Percentiles rank a stretch among this genome's conserved stretches.
These are phyloP conservation scores for Elsinoe ampelina DNA, from an alignment of 2,329 filamentous ascomycete genomes.

Conservation along the genomic window DNA sequence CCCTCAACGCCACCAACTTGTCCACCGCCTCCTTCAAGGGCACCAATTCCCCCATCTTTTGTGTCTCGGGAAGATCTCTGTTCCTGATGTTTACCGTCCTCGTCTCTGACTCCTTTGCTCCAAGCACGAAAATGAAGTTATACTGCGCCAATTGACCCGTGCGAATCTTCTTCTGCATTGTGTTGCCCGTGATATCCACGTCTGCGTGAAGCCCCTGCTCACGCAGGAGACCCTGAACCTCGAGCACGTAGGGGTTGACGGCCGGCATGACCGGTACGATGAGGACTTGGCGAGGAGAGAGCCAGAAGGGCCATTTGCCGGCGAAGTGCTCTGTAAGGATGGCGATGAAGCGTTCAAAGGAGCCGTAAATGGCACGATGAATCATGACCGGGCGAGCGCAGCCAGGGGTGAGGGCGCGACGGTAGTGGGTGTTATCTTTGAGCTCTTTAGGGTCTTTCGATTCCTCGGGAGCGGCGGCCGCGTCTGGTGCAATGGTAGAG, in stretches of 20 bases:
- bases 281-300: conserved; percentile 72
- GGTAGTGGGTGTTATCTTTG: conserved; percentile 24
- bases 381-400: conserved; percentile 79
- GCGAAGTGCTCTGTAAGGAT: conserved; percentile 78
- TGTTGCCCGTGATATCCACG: conserved; percentile 64
- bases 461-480: conserved; percentile 18
- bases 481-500: conserved; percentile 31
- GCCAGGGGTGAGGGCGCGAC: conserved; percentile 52
- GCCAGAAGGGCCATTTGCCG: conserved; percentile 84
- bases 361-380: conserved; percentile 69
- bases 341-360: conserved; percentile 60
- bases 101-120: conserved; percentile 51
- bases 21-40: conserved; percentile 50
- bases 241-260: conserved; percentile 63
- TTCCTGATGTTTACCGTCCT: conserved; percentile 56
- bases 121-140: conserved; percentile 71
- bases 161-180: conserved; percentile 82
- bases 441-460: conserved; percentile 18
- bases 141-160: conserved; percentile 72
- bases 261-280: conserved; percentile 68
- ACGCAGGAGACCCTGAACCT: conserved; percentile 61
- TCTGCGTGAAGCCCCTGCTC: conserved; percentile 61
- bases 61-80: conserved; percentile 52
- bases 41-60: conserved; percentile 53
- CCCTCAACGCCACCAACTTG: conserved; percentile 41